A percentile compares a stretch with the other conserved stretches of the same genome.
Evolutionary conservation across 2,329 filamentous ascomycete genomes (phyloP).

Genomic region (Botrytis paeoniae): DNA sequence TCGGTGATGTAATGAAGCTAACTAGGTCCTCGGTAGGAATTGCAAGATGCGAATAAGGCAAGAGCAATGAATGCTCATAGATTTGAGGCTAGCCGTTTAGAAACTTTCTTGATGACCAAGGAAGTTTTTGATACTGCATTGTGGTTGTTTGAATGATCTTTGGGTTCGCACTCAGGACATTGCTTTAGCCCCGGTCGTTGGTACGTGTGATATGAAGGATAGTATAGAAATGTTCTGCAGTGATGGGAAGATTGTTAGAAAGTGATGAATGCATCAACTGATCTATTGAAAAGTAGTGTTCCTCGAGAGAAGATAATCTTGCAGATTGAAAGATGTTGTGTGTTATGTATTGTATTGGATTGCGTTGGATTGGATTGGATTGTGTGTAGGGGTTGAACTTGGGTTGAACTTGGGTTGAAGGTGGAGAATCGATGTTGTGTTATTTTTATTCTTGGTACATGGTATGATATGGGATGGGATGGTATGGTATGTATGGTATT

Average conservation of each 20-base stretch:
- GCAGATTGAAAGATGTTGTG: conserved; percentile 8
- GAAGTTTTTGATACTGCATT: conserved; percentile 37
- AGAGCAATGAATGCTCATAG: conserved; percentile 24
- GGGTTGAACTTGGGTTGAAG: background rate
- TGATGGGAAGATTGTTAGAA: conserved; percentile 1
- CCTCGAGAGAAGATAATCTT: conserved; percentile 19
- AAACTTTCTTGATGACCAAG: conserved; percentile 36
- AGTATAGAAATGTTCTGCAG: conserved; percentile 6
- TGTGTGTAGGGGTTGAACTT: background rate
- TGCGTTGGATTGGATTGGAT: background rate
- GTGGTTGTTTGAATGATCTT: conserved; percentile 29
- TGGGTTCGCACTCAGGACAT: conserved; percentile 34
- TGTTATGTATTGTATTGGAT: background rate
- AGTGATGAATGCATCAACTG: conserved; percentile 19
- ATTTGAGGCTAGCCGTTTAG: conserved; percentile 35
- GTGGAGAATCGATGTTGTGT: background rate
- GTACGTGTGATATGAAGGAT: conserved; percentile 25
- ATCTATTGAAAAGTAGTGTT: conserved; percentile 17
- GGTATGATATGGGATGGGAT: background rate
- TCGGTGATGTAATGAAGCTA: background rate
- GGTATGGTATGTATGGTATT: background rate
- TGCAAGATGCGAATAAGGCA: conserved; percentile 21
- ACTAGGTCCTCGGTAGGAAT: background rate
- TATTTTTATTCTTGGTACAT: conserved; percentile 2
- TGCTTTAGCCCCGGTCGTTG: conserved; percentile 31